Evolutionary conservation across 2,329 filamentous ascomycete species (phyloP).

Genomic region (Seiridium unicorne): DNA sequence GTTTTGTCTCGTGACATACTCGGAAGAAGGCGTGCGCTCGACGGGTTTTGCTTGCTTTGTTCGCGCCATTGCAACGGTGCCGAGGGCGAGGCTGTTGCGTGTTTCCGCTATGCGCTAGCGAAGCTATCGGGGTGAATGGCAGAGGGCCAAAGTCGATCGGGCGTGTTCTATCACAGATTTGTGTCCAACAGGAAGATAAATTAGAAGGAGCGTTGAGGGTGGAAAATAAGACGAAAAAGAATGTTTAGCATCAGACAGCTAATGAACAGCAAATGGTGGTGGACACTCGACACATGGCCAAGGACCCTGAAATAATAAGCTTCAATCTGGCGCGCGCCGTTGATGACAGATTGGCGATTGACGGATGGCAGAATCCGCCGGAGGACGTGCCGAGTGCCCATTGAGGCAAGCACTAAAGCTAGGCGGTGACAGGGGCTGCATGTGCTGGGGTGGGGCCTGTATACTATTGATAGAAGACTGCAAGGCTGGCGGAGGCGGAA

Average conservation of each 20-base stretch:
- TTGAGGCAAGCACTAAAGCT: neutral
- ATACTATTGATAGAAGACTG: too few relatives aligned
- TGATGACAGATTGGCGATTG: constrained; percentile 24
- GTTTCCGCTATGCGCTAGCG: too few relatives aligned
- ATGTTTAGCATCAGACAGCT: neutral
- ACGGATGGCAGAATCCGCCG: constrained; percentile 23
- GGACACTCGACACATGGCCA: neutral
- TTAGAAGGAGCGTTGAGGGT: too few relatives aligned
- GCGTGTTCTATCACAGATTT: too few relatives aligned
- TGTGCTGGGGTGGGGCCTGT: too few relatives aligned
- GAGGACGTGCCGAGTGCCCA: constrained; percentile 6
- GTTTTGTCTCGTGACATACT: constrained; percentile 48
- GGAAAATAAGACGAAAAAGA: neutral
- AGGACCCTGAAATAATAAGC: constrained; percentile 3
- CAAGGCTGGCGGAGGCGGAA: too few relatives aligned
- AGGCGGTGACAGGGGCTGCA: constrained; percentile 12
- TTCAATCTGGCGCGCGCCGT: neutral
- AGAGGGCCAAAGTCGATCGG: too few relatives aligned
- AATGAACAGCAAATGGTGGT: neutral
- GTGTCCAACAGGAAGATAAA: too few relatives aligned
- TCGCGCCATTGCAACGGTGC: constrained; percentile 57
- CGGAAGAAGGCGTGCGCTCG: constrained; percentile 64
- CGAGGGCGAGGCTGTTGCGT: neutral
- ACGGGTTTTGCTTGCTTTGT: constrained; percentile 66
- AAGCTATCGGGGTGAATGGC: too few relatives aligned